Evolutionary conservation across 495 filamentous ascomycete genomes (phyloP), one percentile per base, ranked within the genome.

Genomic region (Penicillium steckii): DNA sequence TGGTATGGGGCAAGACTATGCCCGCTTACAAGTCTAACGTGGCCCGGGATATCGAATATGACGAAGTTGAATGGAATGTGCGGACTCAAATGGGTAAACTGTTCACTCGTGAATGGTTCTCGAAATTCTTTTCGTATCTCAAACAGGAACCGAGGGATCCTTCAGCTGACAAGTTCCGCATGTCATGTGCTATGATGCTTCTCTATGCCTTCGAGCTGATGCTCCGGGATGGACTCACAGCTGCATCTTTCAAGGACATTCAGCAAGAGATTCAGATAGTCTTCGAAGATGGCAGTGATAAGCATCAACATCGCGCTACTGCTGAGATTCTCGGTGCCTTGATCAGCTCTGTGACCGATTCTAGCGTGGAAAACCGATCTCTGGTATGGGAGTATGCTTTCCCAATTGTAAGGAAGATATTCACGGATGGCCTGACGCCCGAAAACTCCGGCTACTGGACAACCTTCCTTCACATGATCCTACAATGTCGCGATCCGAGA

Each of bases 251-350:
- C 58, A 80, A 88, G n/a, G 93, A 99, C 44, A 85, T 97, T 60
- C 84, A 95, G 57, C 85, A 91, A 53, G 75, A 94, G 49, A 80
- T 87, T 18, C 75, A 80, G 48, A 77, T 75, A 1, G 83, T 92
- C 3, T 96, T 87, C 58, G 92, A 87, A 19, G 94, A 97, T 72
- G 92, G 95, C 22, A 91, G 84, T 55, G 94, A 99, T 60, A 99
- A 97, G 67, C 95, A 99, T 70, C 92, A 97, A 66, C 94, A 99
- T 64, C 88, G 94, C 37, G 95, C 95, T 7, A 96, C 93, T 17
- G 82, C 95, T 3, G 94, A 99, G 67, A 97, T 99, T 50, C 77
- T 99, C 13, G 90, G 89, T 17, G 90, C 89, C 19, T 65, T 99
- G 59, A 75, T 97, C 8, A 79, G 81, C 37, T 87, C 86, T 26